Conservation (phyloP, 1,284 basidiomycete species). For the Ganoderma meredithae region DNA sequence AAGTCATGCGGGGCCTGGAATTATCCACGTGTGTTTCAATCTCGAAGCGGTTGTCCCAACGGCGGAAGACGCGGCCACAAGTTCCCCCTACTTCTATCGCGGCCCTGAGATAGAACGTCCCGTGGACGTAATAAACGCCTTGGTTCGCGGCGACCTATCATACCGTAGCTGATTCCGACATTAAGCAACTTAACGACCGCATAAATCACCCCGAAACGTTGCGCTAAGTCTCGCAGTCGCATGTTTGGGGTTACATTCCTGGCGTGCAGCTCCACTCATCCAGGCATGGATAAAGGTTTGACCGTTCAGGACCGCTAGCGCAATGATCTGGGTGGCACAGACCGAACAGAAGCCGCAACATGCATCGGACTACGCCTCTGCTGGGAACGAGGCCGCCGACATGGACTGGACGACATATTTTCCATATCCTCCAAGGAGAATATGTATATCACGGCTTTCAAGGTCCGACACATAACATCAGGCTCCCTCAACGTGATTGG, state of each 20-base stretch:
- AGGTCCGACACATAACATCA: slow-evolving; percentile 2
- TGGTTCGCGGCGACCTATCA: neutral
- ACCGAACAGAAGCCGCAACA: neutral
- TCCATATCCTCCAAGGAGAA: neutral
- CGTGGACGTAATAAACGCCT: neutral
- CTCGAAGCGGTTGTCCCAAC: no score
- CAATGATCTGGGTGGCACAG: no score
- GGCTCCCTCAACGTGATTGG: slow-evolving; percentile 6
- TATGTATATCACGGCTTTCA: neutral
- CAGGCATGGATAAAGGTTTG: neutral
- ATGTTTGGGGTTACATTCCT: neutral
- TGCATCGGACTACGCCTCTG: neutral
- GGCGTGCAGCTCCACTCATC: neutral
- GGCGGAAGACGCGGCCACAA: no score
- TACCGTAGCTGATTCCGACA: neutral
- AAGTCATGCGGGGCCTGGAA: no score
- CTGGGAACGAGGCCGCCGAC: neutral
- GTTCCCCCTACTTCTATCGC: neutral
- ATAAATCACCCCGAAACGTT: neutral
- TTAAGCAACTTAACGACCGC: neutral
- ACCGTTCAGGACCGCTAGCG: no score
- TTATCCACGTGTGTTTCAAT: no score
- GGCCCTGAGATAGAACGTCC: neutral
- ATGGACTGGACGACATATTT: neutral
- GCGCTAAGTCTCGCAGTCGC: neutral